Evolutionary conservation across 2,329 filamentous ascomycete genomes (phyloP), one percentile per base, ranked within the genome.

Genomic region (Ambrosiella xylebori): DNA sequence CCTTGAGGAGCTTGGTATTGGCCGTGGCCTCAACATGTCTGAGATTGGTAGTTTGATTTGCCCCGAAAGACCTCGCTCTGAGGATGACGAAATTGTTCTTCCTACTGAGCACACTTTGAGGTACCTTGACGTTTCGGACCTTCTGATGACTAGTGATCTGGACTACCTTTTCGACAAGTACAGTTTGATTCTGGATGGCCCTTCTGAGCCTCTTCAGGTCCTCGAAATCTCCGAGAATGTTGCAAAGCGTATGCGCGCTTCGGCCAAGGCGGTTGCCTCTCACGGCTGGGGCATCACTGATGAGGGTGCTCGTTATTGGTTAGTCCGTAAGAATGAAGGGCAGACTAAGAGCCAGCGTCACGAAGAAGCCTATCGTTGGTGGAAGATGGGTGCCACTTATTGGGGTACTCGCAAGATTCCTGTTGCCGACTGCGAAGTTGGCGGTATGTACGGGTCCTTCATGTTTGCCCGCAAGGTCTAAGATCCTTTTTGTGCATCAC

Each of bases 361-460:
- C 44, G 71, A 73, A 61, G 67, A 69, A 57, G 67, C 71, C 58
- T 80, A 85, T 66, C 77, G 82, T 63, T 71, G 73, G 65, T 93
- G 87, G 87, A 93, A 93, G 73, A 85, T 88, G 84, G 87, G 87
- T 38, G 86, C 86, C 54, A 79, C 81, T 64, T 86, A 82, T 71
- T 91, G 87, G 87, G 87, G 87, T 41, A 89, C 89, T 81, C 78
- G 85, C 62, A 93, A 97, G 72, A 78, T 97, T 47, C 94, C 91
- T n/a, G 84, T 97, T 63, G 88, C 86, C 35, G 81, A 82, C 66
- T 88, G 90, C 57, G 91, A 97, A 69, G 86, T 97, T 35, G 93
- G 95, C 65, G 88, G 88, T 62, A 94, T 95, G 66, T 96, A 97
- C 67, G 93, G 93, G 19, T 78, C 73, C 27, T 81, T 78, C 65